Conservation (phyloP, 1,139 yeast genomes). For the Diutina ranongensis region DNA sequence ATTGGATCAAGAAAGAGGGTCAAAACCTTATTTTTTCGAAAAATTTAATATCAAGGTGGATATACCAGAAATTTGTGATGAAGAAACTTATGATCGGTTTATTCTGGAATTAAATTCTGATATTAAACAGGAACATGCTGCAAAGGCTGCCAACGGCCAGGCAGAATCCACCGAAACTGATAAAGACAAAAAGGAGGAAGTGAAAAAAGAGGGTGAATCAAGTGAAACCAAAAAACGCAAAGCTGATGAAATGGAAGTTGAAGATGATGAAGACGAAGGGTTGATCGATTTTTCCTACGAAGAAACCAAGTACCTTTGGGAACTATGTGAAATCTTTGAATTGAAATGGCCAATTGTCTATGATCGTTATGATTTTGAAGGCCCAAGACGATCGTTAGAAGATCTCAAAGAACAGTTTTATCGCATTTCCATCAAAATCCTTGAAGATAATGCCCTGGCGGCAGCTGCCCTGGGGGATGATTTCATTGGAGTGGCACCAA, state of each 20-base stretch:
- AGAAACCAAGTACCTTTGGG: constrained; percentile 70
- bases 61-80: constrained; percentile 58
- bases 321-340: constrained; percentile 61
- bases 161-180: neutral
- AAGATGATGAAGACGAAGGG: neutral
- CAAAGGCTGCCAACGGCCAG: constrained; percentile 10
- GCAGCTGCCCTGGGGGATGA: neutral
- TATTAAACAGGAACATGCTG: neutral
- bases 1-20: constrained; percentile 25
- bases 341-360: constrained; percentile 78
- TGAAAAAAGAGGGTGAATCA: neutral
- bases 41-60: constrained; percentile 62
- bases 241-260: neutral
- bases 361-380: constrained; percentile 53
- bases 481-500: constrained; percentile 8
- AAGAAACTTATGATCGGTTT: constrained; percentile 45
- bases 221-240: neutral
- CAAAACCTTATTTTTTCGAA: constrained; percentile 56
- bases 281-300: constrained; percentile 28
- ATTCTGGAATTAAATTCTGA: constrained; percentile 29
- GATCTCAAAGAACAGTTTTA: constrained; percentile 81
- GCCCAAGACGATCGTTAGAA: constrained; percentile 40
- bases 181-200: neutral
- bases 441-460: constrained; percentile 8
- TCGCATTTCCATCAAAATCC: constrained; percentile 25